Evolutionary conservation across 257 asterid species (phyloP), one percentile per base, ranked within the genome.

Genomic region (Nicotiana obtusifolia): DNA sequence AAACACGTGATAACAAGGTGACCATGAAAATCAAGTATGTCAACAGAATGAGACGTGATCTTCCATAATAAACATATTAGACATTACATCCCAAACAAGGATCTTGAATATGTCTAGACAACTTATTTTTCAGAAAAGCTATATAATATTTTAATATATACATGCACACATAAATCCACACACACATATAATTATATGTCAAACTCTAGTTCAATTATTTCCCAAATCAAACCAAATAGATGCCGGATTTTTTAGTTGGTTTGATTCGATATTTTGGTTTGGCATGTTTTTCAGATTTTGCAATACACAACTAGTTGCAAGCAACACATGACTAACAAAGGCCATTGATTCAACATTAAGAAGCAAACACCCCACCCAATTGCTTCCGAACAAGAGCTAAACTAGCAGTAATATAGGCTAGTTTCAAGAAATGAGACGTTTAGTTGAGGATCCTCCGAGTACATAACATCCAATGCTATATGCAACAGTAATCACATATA

Each of bases 381-480:
- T 7, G 24, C 37, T 60, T 78, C 82, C 37, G n/a, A 64, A 59
- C 69, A 78, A 44, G 71, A 59, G 71, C 71, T 78, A 35, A n/a
- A 24, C 26, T 49, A 31, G 24, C 41, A 73, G 26, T 73, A 75
- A 49, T 15, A 75, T 75, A 16, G 26, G 47, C 61, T 24, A 75
- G 62, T 49, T 75, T 75, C 62, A 49, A 5, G 53, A 75, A 73
- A 49, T 24, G 62, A 49, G 62, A 49, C 17, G 16, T 49, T 8
- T 60, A 75, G 41, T 26, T 24, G 80, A 75, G 26, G 30, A 75
- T 49, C 44, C 62, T 47, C 60, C 52, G 44, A 75, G 5, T 24
- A 47, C 79, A 73, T 71, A 73, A 47, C 54, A n/a, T 60, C 82
- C 28, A 78, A 33, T 13, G 73, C 59, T 57, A 61, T 37, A 59